phyloP scores from a whole-genome alignment of 1,139 yeast genomes.

The Pneumocystis oryctolagi region DNA sequence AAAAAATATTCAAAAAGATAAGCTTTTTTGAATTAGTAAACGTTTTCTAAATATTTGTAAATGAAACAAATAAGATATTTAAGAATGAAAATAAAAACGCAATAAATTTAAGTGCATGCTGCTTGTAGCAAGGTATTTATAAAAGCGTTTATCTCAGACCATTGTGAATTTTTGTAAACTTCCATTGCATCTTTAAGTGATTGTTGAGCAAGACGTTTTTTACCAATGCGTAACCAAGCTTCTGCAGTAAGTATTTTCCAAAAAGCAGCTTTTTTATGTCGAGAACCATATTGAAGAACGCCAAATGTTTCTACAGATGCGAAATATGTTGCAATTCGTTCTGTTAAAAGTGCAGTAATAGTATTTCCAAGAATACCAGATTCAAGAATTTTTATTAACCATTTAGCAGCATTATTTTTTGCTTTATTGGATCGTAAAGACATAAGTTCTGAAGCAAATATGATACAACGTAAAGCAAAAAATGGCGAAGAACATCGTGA shows the following conservation, averaged over 20 bases:
- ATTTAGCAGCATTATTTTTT: slow-evolving; percentile 24
- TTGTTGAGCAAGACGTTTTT: background rate
- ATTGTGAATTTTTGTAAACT: background rate
- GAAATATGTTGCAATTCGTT: slow-evolving; percentile 35
- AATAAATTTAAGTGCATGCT: background rate
- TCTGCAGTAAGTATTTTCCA: slow-evolving; percentile 68
- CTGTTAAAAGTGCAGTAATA: slow-evolving; percentile 15
- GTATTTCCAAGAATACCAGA: slow-evolving; percentile 26
- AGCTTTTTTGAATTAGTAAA: background rate
- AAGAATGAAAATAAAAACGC: background rate
- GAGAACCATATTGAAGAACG: slow-evolving; percentile 20
- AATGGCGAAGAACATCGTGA: slow-evolving; percentile 52
- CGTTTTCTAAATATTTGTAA: background rate
- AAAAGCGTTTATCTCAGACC: slow-evolving; percentile 9
- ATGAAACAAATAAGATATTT: background rate
- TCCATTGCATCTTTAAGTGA: background rate
- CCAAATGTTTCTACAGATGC: slow-evolving; percentile 33
- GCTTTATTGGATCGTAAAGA: slow-evolving; percentile 22
- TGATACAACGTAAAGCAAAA: slow-evolving; percentile 38
- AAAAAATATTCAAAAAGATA: background rate
- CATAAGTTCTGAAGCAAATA: slow-evolving; percentile 18
- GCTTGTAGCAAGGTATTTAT: background rate
- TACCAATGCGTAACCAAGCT: slow-evolving; percentile 36
- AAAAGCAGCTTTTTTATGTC: slow-evolving; percentile 59
- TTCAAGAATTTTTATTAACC: slow-evolving; percentile 26